Conservation (phyloP, 176 grass and related monocot genomes). For the Otatea glauca region DNA sequence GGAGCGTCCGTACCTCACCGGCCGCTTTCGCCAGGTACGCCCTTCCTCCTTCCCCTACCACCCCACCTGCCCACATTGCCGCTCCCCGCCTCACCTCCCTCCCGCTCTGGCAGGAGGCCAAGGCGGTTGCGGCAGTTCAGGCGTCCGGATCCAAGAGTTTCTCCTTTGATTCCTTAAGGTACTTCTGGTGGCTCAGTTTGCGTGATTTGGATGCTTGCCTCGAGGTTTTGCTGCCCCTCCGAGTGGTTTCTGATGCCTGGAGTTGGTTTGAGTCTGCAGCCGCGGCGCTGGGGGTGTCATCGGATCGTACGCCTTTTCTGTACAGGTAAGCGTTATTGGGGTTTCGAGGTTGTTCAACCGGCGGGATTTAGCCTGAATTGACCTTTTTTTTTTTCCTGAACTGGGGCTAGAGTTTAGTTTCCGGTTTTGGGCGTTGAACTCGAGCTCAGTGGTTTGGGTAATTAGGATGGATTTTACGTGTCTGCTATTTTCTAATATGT, state of each 20-base stretch:
- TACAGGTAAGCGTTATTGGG: constrained; percentile 58
- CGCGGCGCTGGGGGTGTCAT: constrained; percentile 72
- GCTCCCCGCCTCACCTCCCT: neutral
- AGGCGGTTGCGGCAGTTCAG: constrained; percentile 51
- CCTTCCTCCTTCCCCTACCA: neutral
- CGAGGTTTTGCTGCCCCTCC: neutral
- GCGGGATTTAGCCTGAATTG: neutral
- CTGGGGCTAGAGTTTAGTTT: constrained; percentile 39
- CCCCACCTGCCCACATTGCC: neutral
- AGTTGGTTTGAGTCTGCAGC: constrained; percentile 47
- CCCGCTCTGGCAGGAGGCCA: constrained; percentile 66
- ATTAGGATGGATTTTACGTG: neutral
- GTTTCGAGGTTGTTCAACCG: neutral
- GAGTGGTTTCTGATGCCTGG: constrained; percentile 40
- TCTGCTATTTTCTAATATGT: neutral
- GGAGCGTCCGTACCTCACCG: constrained; percentile 89
- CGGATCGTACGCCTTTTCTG: constrained; percentile 85
- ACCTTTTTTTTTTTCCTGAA: neutral
- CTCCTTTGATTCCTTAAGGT: constrained; percentile 73
- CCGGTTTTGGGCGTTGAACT: constrained; percentile 1
- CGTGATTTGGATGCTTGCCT: neutral
- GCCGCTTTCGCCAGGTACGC: constrained; percentile 84
- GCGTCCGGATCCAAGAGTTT: constrained; percentile 58
- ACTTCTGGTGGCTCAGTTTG: neutral
- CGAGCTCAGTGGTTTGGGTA: neutral